These are phyloP conservation scores for Borovskyia barvae DNA, from an alignment of 208 protist genomes.

Conservation along the genomic window DNA sequence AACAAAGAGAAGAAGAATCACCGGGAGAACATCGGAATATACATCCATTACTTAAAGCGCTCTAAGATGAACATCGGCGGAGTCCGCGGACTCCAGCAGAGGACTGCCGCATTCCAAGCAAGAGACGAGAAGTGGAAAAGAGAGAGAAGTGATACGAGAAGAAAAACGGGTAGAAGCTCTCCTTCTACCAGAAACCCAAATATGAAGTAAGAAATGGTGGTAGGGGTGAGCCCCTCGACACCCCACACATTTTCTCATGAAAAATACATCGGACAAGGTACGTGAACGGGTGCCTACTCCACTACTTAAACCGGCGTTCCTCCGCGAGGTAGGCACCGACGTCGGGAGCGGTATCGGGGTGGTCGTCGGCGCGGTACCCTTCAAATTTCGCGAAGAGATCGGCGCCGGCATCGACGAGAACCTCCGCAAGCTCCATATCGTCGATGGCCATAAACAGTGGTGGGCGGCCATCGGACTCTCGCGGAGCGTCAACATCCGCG, in stretches of 20 bases:
- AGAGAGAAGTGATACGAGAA: not conserved
- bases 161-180: too few relatives aligned
- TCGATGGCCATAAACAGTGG: constrained; percentile 88
- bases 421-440: constrained; percentile 57
- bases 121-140: not conserved
- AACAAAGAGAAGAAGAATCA: constrained; percentile 2
- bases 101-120: too few relatives aligned
- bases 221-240: too few relatives aligned
- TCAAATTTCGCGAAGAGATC: constrained; percentile 73
- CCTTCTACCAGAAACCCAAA: too few relatives aligned
- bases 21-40: not conserved
- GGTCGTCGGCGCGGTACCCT: constrained; percentile 64
- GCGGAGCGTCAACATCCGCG: constrained; percentile 66
- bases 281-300: too few relatives aligned
- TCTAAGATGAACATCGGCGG: too few relatives aligned
- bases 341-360: constrained; percentile 77
- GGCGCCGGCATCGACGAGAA: constrained; percentile 67
- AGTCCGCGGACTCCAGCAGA: too few relatives aligned
- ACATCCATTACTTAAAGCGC: too few relatives aligned
- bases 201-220: too few relatives aligned
- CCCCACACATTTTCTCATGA: too few relatives aligned
- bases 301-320: constrained; percentile 37
- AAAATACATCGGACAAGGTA: too few relatives aligned
- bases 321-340: constrained; percentile 48
- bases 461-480: constrained; percentile 67